Conservation (phyloP, 2,329 filamentous ascomycete species). For the Tricladium varicosporioides region DNA sequence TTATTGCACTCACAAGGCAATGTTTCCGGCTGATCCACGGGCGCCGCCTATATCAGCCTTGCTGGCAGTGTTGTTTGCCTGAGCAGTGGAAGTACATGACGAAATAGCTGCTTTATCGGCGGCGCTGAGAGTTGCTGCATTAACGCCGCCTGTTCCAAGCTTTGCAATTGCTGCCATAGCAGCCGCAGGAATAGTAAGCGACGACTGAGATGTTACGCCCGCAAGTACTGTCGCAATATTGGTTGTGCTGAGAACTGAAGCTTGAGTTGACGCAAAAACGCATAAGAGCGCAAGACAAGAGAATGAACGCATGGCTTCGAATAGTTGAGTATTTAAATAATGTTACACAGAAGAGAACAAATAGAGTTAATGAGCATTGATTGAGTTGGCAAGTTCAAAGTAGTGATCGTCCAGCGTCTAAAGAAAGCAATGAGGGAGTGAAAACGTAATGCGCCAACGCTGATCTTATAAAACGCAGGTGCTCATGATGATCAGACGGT, state of each 20-base stretch:
- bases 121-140: constrained; percentile 12
- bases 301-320: constrained; percentile 15
- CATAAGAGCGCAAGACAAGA: constrained; percentile 11
- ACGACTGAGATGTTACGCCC: constrained; percentile 14
- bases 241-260: constrained; percentile 21
- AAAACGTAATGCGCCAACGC: neutral
- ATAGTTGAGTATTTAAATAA: neutral
- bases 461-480: constrained; percentile 15
- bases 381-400: neutral
- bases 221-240: constrained; percentile 25
- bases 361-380: neutral
- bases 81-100: constrained; percentile 14
- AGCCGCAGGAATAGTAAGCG: constrained; percentile 21
- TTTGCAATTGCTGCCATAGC: constrained; percentile 25
- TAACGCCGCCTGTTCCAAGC: constrained; percentile 23
- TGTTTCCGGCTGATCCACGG: constrained; percentile 20
- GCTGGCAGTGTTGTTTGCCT: constrained; percentile 23
- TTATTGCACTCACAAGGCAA: constrained; percentile 19
- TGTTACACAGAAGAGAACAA: neutral
- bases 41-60: constrained; percentile 18
- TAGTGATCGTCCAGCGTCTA: constrained; percentile 17
- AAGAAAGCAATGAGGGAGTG: constrained; percentile 10
- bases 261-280: constrained; percentile 12
- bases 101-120: constrained; percentile 21
- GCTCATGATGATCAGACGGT: neutral